Evolutionary conservation across 169 alveolate species (phyloP).

Genomic region (Eimeria falciformis): DNA sequence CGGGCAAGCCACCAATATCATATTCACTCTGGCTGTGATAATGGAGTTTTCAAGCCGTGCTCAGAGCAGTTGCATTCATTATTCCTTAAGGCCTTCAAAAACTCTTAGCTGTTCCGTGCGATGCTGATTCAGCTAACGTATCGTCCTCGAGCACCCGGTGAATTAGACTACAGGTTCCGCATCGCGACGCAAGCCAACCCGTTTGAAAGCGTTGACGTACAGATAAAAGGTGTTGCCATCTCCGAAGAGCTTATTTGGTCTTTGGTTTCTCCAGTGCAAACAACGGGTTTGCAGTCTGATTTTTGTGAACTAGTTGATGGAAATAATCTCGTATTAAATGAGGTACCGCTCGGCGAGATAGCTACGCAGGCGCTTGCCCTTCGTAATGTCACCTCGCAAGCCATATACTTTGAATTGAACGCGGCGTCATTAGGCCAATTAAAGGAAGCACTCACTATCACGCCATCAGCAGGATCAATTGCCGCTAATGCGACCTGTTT

Average conservation of each 20-base stretch:
- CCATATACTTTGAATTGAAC: conserved; percentile 49
- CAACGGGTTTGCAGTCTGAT: background rate
- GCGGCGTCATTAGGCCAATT: conserved; percentile 36
- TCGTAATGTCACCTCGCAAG: conserved; percentile 50
- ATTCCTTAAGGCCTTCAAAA: background rate
- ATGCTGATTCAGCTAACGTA: conserved; percentile 34
- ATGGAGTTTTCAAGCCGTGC: no score
- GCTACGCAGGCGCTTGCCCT: conserved; percentile 29
- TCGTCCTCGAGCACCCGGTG: conserved; percentile 70
- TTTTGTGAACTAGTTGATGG: conserved; percentile 48
- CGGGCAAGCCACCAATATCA: no score
- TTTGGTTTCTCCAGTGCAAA: background rate
- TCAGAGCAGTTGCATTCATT: no score
- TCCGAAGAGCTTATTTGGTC: conserved; percentile 68
- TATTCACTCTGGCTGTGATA: no score
- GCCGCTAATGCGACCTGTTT: conserved; percentile 18
- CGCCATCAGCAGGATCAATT: conserved; percentile 39
- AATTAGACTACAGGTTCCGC: conserved; percentile 69
- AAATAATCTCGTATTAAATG: conserved; percentile 35
- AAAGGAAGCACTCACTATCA: conserved; percentile 8
- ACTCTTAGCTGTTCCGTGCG: background rate
- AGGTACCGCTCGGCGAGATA: conserved; percentile 46
- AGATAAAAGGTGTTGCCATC: conserved; percentile 25
- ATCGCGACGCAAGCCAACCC: conserved; percentile 80
- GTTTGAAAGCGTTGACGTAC: conserved; percentile 77